These are phyloP conservation scores for Butyriboletus appendiculatus DNA, from an alignment of 1,284 basidiomycete genomes.

Conservation along the genomic window DNA sequence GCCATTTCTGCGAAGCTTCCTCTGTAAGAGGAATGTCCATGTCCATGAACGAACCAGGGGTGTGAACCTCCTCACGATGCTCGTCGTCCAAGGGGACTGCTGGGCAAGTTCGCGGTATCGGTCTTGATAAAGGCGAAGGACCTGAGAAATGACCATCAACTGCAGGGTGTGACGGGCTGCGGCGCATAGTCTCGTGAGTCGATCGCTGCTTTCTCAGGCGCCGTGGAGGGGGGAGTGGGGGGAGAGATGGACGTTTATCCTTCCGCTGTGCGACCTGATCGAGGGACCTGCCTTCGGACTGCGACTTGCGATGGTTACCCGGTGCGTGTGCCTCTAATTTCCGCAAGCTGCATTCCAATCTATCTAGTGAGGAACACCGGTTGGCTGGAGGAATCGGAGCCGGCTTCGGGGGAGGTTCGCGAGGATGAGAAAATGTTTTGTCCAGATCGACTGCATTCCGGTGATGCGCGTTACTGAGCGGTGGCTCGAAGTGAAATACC, in stretches of 20 bases:
- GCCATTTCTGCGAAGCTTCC: slow-evolving; percentile 11
- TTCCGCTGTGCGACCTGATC: neutral
- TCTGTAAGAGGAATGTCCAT: slow-evolving; percentile 29
- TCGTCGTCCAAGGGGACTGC: neutral
- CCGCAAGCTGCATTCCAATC: slow-evolving; percentile 30
- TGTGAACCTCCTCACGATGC: slow-evolving; percentile 1
- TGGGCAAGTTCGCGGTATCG: neutral
- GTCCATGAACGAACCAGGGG: slow-evolving; percentile 34
- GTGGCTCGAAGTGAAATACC: slow-evolving; percentile 23
- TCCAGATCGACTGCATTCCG: slow-evolving; percentile 8
- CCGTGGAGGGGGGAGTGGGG: slow-evolving; percentile 12
- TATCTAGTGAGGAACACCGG: slow-evolving; percentile 34
- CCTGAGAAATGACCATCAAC: slow-evolving; percentile 6
- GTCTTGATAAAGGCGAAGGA: slow-evolving; percentile 7
- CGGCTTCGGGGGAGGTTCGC: slow-evolving; percentile 25
- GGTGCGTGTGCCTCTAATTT: slow-evolving; percentile 33
- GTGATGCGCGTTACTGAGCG: neutral
- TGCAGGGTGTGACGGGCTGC: neutral
- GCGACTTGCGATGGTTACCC: slow-evolving; percentile 27
- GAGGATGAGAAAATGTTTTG: slow-evolving; percentile 19
- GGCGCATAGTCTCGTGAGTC: neutral
- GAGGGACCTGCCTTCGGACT: slow-evolving; percentile 21
- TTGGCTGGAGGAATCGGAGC: slow-evolving; percentile 1
- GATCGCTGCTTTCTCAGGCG: slow-evolving; percentile 20
- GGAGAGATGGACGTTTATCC: slow-evolving; percentile 25